These are phyloP conservation scores for Phytophthora constricta DNA, from an alignment of 352 stramenopile species.

Conservation along the genomic window DNA sequence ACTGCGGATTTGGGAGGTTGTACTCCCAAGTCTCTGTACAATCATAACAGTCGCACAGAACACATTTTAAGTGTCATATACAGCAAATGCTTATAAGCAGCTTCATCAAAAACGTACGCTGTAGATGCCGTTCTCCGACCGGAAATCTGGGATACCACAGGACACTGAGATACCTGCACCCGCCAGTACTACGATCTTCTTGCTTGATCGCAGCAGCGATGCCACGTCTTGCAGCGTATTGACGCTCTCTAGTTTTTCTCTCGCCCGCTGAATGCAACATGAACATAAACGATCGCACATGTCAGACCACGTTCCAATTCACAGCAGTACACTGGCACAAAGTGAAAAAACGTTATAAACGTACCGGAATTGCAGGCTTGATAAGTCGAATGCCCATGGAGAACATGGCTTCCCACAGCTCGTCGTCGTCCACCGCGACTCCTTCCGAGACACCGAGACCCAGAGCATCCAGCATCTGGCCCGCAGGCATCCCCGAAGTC, in stretches of 20 bases:
- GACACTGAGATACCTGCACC: conserved; percentile 96
- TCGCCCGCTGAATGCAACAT: conserved; percentile 37
- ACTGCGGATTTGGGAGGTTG: conserved; percentile 85
- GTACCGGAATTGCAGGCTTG: conserved; percentile 63
- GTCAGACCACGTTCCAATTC: too few species aligned
- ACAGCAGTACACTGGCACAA: too few species aligned
- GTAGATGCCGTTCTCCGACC: conserved; percentile 93
- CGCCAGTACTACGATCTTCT: conserved; percentile 93
- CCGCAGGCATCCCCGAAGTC: conserved; percentile 58
- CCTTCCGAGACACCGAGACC: conserved; percentile 81
- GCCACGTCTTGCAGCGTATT: conserved; percentile 84
- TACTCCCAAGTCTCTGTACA: conserved; percentile 76
- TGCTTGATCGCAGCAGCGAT: conserved; percentile 66
- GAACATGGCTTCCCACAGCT: conserved; percentile 86
- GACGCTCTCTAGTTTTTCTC: conserved; percentile 59
- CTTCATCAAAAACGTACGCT: conserved; percentile 60
- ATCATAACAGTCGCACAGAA: conserved; percentile 4
- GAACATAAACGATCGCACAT: too few species aligned
- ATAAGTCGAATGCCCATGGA: conserved; percentile 87
- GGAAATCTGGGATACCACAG: conserved; percentile 99
- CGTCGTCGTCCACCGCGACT: conserved; percentile 77
- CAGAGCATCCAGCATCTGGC: conserved; percentile 82
- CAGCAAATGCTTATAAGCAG: not conserved
- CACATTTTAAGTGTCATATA: conserved; percentile 5
- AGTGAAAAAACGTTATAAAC: too few species aligned